Percentiles rank a stretch among this genome's conserved stretches.
Conservation (phyloP, 2,329 filamentous ascomycete species). For the Cladosporium sp. region DNA sequence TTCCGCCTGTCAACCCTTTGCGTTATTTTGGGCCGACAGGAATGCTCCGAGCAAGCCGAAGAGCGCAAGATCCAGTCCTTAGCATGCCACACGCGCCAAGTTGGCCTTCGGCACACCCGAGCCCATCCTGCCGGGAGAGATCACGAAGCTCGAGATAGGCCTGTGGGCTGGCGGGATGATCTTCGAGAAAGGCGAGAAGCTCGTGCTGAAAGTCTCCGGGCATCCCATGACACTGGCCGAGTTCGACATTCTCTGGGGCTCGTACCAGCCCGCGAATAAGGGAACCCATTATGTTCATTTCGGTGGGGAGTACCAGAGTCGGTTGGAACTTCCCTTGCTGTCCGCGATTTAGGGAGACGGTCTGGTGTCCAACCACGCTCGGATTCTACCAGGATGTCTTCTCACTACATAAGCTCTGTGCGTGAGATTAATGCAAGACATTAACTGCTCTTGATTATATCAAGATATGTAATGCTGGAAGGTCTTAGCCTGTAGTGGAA, state of each 20-base stretch:
- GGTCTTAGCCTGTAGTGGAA: too few species aligned
- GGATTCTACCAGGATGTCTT: too few species aligned
- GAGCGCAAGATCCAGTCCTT: neutral
- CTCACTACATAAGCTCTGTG: too few species aligned
- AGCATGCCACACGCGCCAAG: neutral
- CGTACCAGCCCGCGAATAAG: neutral
- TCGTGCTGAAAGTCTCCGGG: constrained; percentile 18
- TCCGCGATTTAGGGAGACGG: neutral
- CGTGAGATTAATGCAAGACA: too few species aligned
- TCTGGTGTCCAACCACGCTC: too few species aligned
- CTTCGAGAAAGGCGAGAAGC: constrained; percentile 44
- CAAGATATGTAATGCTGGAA: too few species aligned
- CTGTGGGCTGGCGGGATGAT: constrained; percentile 50
- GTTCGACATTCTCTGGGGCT: neutral
- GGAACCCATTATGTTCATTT: neutral
- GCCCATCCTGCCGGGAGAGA: neutral
- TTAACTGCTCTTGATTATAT: too few species aligned
- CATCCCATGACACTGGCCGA: constrained; percentile 1
- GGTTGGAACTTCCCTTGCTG: neutral
- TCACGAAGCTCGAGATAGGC: constrained; percentile 43
- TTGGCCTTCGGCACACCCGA: neutral
- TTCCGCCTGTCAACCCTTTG: neutral
- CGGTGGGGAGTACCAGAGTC: neutral
- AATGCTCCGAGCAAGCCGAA: neutral
- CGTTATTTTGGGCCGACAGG: neutral